A percentile compares a stretch with the other conserved stretches of the same genome.
Evolutionary conservation across 2,329 filamentous ascomycete genomes (phyloP).

Genomic region (Trichophyton benhamiae): DNA sequence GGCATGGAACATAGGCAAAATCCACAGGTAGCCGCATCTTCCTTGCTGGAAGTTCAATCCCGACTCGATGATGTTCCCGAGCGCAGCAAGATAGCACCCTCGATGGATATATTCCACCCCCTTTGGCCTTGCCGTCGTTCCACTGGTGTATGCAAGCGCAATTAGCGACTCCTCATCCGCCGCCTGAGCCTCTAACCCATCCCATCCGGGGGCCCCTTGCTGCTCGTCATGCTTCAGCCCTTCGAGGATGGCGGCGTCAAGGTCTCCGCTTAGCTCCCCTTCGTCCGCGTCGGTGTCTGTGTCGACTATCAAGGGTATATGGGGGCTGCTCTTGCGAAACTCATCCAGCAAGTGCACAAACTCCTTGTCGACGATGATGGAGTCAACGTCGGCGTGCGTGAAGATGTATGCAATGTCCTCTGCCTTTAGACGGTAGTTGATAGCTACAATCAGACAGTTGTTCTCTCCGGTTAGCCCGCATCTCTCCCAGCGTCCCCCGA

Average conservation of each 20-base stretch:
- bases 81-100: conserved; percentile 68
- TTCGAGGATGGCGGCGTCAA: conserved; percentile 70
- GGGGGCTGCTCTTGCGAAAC: conserved; percentile 49
- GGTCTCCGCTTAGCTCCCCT: conserved; percentile 63
- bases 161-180: conserved; percentile 68
- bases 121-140: conserved; percentile 83
- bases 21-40: conserved; percentile 78
- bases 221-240: conserved; percentile 59
- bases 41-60: conserved; percentile 60
- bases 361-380: conserved; percentile 77
- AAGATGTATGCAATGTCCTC: conserved; percentile 90
- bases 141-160: conserved; percentile 85
- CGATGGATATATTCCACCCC: conserved; percentile 87
- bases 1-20: conserved; percentile 71
- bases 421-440: conserved; percentile 63
- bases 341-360: conserved; percentile 57
- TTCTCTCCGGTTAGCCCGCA: neutral
- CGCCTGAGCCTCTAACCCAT: conserved; percentile 56
- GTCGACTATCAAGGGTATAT: conserved; percentile 65
- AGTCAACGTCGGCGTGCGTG: conserved; percentile 71
- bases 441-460: conserved; percentile 27
- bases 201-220: conserved; percentile 62
- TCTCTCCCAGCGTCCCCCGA: neutral
- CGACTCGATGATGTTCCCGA: conserved; percentile 81
- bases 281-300: conserved; percentile 68